Evolutionary conservation across 495 filamentous ascomycete genomes (phyloP).

Genomic region (Letharia columbiana): DNA sequence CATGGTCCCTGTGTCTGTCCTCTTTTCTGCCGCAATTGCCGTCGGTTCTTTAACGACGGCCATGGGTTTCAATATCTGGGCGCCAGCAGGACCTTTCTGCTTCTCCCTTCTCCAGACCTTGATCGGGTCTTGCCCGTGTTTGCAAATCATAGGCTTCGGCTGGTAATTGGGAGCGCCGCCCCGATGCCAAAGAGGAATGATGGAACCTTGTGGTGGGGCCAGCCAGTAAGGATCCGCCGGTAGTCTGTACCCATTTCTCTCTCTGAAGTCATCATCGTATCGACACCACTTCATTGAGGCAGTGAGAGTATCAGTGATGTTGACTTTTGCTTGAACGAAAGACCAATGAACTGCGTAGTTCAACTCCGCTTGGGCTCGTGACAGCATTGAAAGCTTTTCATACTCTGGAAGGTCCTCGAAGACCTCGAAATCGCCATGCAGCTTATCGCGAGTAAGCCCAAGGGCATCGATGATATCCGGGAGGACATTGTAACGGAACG

Average conservation of each 20-base stretch:
- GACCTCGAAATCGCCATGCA: conserved; percentile 13
- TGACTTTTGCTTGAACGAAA: conserved; percentile 20
- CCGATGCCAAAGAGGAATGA: conserved; percentile 30
- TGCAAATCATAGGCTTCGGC: conserved; percentile 29
- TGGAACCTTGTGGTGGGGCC: conserved; percentile 28
- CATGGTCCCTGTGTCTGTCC: neutral
- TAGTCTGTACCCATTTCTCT: conserved; percentile 25
- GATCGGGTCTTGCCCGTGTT: conserved; percentile 26
- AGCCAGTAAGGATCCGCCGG: conserved; percentile 30
- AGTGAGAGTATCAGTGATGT: conserved; percentile 25
- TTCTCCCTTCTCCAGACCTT: conserved; percentile 26
- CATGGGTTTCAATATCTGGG: neutral
- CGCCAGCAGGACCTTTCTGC: neutral
- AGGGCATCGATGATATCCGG: conserved; percentile 21
- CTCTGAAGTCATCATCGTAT: conserved; percentile 25
- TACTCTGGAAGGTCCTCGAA: conserved; percentile 28
- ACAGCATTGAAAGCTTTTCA: conserved; percentile 24
- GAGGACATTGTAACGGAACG: conserved; percentile 25
- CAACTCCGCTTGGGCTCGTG: conserved; percentile 26
- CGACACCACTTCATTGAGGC: conserved; percentile 27
- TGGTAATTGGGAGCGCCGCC: conserved; percentile 29
- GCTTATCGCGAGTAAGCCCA: conserved; percentile 2
- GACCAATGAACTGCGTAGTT: conserved; percentile 29
- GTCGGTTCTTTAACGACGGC: neutral
- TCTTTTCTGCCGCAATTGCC: neutral